These are phyloP conservation scores for Trichophyton benhamiae DNA, from an alignment of 2,329 filamentous ascomycete species.

Conservation along the genomic window DNA sequence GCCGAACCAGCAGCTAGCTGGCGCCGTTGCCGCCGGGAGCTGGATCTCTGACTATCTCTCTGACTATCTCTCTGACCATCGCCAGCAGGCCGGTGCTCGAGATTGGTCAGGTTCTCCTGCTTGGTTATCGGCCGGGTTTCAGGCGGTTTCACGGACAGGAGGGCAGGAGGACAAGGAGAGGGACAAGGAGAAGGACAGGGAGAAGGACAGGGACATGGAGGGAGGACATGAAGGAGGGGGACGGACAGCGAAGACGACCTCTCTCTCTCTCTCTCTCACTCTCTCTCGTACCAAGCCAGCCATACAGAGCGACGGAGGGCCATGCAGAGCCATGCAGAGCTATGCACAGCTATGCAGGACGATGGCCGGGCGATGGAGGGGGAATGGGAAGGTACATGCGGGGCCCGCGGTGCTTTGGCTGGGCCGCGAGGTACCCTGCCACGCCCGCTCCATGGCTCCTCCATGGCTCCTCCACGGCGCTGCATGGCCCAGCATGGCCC, in stretches of 20 bases:
- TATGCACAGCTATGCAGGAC: no score
- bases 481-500: no score
- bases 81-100: no score
- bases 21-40: not conserved
- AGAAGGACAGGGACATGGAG: no score
- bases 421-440: not conserved
- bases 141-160: not conserved
- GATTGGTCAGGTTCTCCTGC: not conserved
- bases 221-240: no score
- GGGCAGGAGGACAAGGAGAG: not conserved
- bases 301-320: no score
- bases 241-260: no score
- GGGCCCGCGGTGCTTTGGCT: not conserved
- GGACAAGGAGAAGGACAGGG: no score
- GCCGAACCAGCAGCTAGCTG: not conserved
- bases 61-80: not conserved
- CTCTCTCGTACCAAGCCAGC: no score
- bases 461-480: not conserved
- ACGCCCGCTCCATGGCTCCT: not conserved
- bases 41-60: not conserved
- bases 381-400: not conserved
- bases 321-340: no score
- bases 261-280: no score
- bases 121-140: not conserved
- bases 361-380: not conserved